phyloP scores from a whole-genome alignment of 148 eudicot species.

The Fagopyrum homotropicum region DNA sequence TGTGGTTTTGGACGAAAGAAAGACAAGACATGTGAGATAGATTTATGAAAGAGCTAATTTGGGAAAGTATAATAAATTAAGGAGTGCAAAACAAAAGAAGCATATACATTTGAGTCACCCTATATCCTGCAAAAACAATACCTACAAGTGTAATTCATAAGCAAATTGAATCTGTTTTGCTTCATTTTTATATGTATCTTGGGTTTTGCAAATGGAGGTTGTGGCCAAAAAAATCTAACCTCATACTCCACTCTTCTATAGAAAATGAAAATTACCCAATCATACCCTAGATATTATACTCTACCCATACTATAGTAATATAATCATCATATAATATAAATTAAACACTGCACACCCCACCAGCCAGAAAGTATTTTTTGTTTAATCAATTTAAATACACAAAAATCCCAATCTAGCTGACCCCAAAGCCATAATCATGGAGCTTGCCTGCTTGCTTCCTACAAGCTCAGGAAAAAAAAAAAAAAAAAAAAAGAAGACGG shows the following conservation, averaged over 20 bases:
- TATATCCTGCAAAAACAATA: not conserved
- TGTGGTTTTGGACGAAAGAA: not conserved
- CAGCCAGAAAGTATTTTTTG: not conserved
- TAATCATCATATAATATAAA: not conserved
- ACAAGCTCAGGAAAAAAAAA: not conserved
- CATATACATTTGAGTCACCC: not conserved
- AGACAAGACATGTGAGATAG: not conserved
- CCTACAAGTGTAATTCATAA: not conserved
- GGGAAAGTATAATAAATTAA: not conserved
- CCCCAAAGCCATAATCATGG: no score
- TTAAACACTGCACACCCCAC: not conserved
- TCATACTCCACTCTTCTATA: slow-evolving; percentile 5
- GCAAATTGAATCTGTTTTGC: not conserved
- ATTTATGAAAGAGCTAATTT: not conserved
- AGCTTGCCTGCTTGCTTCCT: no score
- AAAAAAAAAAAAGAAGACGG: not conserved
- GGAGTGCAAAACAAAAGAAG: not conserved
- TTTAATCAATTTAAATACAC: not conserved
- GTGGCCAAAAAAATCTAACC: not conserved
- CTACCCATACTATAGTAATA: not conserved
- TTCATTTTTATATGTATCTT: not conserved
- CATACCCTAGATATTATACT: not conserved
- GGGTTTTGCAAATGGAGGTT: slow-evolving; percentile 10
- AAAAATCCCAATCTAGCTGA: not conserved
- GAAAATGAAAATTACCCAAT: not conserved